Evolutionary conservation across 2,329 filamentous ascomycete genomes (phyloP), one percentile per base, ranked within the genome.

Genomic region (Sporothrix luriei): DNA sequence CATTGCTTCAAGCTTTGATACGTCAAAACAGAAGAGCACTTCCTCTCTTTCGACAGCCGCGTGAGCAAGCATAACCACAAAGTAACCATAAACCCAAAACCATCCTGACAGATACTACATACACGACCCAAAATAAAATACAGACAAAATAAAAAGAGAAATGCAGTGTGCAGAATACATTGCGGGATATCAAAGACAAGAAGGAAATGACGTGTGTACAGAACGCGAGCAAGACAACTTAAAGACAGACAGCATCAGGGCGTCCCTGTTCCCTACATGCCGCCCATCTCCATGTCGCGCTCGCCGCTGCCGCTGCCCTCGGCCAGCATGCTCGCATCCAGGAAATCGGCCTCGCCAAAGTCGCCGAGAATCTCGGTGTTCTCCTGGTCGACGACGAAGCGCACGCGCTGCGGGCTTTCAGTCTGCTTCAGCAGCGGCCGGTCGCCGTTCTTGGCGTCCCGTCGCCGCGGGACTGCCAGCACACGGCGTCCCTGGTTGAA

Each of bases 341-440:
- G 77, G 71, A 93, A 93, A 0, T 85, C 83, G 0, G 90, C 90
- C 70, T 93, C 90, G 70, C 85, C 88, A 76, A 92, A 92, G 76
- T 92, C 89, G 67, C 75, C 88, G 57, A 70, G 80, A 0, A 79
- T 73, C 4, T 77, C 77, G 72, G 79, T 78, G 72, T 85, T 86
- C 75, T 87, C 84, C 75, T 87, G 83, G 0, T 77, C 82, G 4
- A 76, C 82, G 4, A 76, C 70, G 70, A 74, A 78, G 79, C 70
- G 72, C 73, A 69, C 57, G 65, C 67, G 62, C 2, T 16, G 57
- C 38, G 16, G 57, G 29, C 68, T 54, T 70, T 72, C 68, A 73
- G 69, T 70, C 69, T 69, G 68, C 67, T 69, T 38, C 14, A 38
- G 11, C 29, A 24, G 49, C 55, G 29, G 51, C 49, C 59, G 40